Conservation (phyloP, 169 alveolate genomes). For the Plasmodium vivax region DNA sequence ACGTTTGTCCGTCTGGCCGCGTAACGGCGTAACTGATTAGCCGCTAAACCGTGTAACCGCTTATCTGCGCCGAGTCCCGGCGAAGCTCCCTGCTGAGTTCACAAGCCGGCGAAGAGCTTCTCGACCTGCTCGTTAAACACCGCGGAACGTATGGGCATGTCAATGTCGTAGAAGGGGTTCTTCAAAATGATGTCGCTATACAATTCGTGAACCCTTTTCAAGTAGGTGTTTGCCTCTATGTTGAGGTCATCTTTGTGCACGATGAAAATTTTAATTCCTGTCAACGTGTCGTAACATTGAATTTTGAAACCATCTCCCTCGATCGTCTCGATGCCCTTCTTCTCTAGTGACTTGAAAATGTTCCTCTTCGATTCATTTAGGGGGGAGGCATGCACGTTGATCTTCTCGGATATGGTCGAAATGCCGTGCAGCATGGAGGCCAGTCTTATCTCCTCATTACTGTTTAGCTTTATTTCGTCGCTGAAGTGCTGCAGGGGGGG, state of each 20-base stretch:
- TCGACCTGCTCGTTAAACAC: constrained; percentile 82
- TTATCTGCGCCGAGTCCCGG: background rate
- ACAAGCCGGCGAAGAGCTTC: constrained; percentile 75
- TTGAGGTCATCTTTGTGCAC: constrained; percentile 79
- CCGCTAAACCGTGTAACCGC: too few relatives aligned
- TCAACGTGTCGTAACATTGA: constrained; percentile 92
- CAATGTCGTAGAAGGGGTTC: constrained; percentile 94
- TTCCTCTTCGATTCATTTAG: constrained; percentile 57
- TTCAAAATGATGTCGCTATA: constrained; percentile 93
- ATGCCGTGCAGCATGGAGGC: constrained; percentile 96
- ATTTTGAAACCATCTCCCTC: constrained; percentile 90
- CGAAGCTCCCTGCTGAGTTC: constrained; percentile 4
- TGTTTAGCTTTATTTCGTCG: constrained; percentile 87
- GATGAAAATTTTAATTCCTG: constrained; percentile 83
- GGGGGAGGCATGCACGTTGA: constrained; percentile 80
- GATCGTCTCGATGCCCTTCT: constrained; percentile 90
- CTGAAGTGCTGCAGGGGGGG: constrained; percentile 86
- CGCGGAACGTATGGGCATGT: constrained; percentile 93
- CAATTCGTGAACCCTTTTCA: constrained; percentile 89
- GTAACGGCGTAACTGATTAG: background rate
- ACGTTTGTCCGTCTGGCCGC: background rate
- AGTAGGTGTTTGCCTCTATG: constrained; percentile 78
- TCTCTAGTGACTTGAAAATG: constrained; percentile 72
- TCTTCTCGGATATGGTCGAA: constrained; percentile 92
- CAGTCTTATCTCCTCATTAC: constrained; percentile 92